phyloP scores from a whole-genome alignment of 306 rosid species.

The Oemleria cerasiformis region DNA sequence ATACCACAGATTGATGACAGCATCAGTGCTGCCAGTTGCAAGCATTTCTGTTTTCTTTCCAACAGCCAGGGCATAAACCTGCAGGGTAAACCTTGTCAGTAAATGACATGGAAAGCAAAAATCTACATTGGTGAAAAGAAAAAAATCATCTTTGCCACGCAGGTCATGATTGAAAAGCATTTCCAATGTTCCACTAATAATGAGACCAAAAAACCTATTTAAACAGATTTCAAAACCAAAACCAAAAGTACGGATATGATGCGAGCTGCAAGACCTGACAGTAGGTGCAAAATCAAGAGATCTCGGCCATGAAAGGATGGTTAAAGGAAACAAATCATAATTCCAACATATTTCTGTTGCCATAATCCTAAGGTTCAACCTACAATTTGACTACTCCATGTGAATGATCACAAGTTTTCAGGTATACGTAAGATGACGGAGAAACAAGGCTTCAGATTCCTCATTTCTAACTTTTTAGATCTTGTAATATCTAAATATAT shows the following conservation, averaged over 20 bases:
- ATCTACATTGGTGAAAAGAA: not conserved
- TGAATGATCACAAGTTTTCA: not conserved
- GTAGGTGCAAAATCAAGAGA: not conserved
- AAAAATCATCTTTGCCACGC: not conserved
- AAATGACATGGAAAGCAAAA: conserved; percentile 13
- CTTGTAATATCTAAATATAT: not conserved
- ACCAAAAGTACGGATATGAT: not conserved
- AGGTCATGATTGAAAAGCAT: not conserved
- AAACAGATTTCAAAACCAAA: not conserved
- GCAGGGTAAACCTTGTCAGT: conserved; percentile 34
- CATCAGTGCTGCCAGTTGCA: conserved; percentile 93
- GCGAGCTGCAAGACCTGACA: not conserved
- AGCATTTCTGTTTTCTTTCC: conserved; percentile 88
- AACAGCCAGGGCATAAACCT: conserved; percentile 93
- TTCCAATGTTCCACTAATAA: not conserved
- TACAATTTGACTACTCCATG: not conserved
- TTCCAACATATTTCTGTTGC: not conserved
- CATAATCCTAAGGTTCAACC: not conserved
- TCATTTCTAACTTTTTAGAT: not conserved
- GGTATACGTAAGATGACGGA: not conserved
- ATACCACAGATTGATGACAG: conserved; percentile 74
- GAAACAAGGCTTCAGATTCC: not conserved
- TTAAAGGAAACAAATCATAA: not conserved
- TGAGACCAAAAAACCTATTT: not conserved
- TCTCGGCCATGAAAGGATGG: not conserved